Base-by-base conservation (phyloP, 2,329 filamentous ascomycete species). In the Aspergillus luchuensis region DNA sequence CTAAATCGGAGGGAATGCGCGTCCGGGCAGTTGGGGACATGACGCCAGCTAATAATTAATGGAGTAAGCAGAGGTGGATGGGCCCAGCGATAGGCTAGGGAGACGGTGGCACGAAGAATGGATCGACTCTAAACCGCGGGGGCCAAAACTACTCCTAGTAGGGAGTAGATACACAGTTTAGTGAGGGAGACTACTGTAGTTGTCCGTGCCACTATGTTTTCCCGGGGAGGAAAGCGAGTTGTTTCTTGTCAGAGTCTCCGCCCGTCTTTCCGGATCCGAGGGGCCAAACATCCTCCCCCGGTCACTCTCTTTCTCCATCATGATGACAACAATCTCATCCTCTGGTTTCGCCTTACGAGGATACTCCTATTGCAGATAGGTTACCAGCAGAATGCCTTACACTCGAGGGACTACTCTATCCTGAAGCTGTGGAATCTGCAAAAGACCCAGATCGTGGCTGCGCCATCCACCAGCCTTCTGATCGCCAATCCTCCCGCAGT, bases 11-110 rank as follows among this genome's bases (percentile, higher is more conserved):
- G 33, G 51, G 33, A 25, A 28, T 25, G 17, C 33, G 33, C n/a
- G 33, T 36, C n/a, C 5, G 53, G 30, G 43, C n/a, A 19, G 39
- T 33, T 17, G 25, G 41, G 39, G 28, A 56, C 53, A 56, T 56
- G 53, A 56, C 39, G 53, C 53, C 39, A 47, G 17, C 39, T 23
- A 47, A 56, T 36, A 36, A 47, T 15, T 30, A 15, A 56, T 33
- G 52, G 19, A 45, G 53, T 23, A 33, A 45, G 17, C 28, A 30
- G 25, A 13, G 11, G 11, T 36, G 53, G 23, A 39, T 25, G 17
- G 15, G 43, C 10, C 7, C n/a, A 6, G 39, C 52, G 38, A 28
- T 30, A 55, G 21, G 39, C 38, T 17, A 28, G 28, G 39, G 15
- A 21, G 39, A 33, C 15, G 25, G 47, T 50, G 47, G n/a, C 23